Conservation (phyloP, 441 rosid species). For the Populus hybrid region DNA sequence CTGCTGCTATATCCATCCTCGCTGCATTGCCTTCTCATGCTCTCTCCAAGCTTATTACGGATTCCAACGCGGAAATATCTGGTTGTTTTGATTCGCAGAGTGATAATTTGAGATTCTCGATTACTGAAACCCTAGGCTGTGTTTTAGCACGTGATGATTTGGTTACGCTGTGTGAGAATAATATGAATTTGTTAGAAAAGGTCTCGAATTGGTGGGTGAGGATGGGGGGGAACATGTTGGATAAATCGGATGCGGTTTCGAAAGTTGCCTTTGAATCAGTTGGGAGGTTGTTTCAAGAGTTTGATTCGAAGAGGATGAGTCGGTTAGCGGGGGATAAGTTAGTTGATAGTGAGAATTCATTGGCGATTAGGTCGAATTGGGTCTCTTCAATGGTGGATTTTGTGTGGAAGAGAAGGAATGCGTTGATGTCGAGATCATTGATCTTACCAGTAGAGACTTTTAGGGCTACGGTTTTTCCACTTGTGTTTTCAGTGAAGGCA, state of each 20-base stretch:
- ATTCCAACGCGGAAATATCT: slow-evolving; percentile 68
- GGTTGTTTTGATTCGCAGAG: slow-evolving; percentile 76
- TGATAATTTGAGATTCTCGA: slow-evolving; percentile 75
- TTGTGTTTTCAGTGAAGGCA: slow-evolving; percentile 84
- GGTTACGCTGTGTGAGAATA: slow-evolving; percentile 84
- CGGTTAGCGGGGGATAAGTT: slow-evolving; percentile 96
- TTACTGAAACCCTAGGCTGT: slow-evolving; percentile 91
- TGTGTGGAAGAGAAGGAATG: slow-evolving; percentile 75
- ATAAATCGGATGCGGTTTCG: slow-evolving; percentile 74
- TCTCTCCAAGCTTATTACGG: slow-evolving; percentile 74
- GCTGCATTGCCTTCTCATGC: slow-evolving; percentile 85
- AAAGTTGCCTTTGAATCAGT: slow-evolving; percentile 96
- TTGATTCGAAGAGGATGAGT: slow-evolving; percentile 90
- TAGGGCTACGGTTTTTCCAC: slow-evolving; percentile 80
- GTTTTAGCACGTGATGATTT: slow-evolving; percentile 90
- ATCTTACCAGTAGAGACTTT: slow-evolving; percentile 89
- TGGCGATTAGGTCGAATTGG: slow-evolving; percentile 91
- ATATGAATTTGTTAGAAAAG: slow-evolving; percentile 76
- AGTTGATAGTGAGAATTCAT: slow-evolving; percentile 88
- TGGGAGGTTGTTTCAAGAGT: slow-evolving; percentile 88
- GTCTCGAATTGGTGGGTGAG: slow-evolving; percentile 90
- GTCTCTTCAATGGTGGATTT: slow-evolving; percentile 85
- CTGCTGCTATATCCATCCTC: slow-evolving; percentile 87
- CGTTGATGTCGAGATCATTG: slow-evolving; percentile 83
- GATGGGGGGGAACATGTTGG: slow-evolving; percentile 86